Base-by-base conservation (phyloP, 2,329 filamentous ascomycete species). In the Neurospora sp. region DNA sequence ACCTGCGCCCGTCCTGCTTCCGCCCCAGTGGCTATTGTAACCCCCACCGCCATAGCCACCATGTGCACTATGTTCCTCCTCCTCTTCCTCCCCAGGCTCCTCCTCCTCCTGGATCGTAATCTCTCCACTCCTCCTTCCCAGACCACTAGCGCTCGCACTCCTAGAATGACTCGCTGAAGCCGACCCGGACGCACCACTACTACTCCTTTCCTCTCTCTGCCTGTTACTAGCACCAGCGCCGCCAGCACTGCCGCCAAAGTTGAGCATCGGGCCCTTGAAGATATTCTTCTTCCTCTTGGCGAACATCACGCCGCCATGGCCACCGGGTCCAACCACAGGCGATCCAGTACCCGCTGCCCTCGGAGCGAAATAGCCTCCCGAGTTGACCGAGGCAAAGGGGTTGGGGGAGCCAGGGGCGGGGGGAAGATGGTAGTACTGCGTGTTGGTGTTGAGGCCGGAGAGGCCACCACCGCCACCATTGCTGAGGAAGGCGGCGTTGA, bases 201-300 rank as follows among this genome's bases (percentile, higher is more conserved):
- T n/a, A n/a, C 52, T 33, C 52, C 52, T 62, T 15, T 62, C 52
- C 15, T 36, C 52, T 62, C 52, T 62, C 52, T 36, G 52, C 52
- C 52, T 62, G 3, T 8, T 36, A 36, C 52, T 10, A 17, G 23
- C 52, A 19, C 69, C 74, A 17, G 80, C 74, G 67, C 78, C 74
- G 37, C 79, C 76, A 62, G 76, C 73, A 40, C 77, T 71, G 68
- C 83, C 83, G 66, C 76, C 81, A 66, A 89, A 82, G 73, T 86
- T 86, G 38, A 91, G 81, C 79, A 88, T 89, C 0, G 92, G 92
- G 0, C 92, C 92, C 78, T 95, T 95, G 82, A 96, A 96, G 2
- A 94, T 79, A 69, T 88, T 92, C 70, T 91, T 87, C 81, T 95
- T 96, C 70, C 92, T 83, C 77, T 93, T 93, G 1, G 92, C 92